Percentiles rank a stretch among this genome's conserved stretches.
phyloP scores from a whole-genome alignment of 495 filamentous ascomycete species.

The Penicillium desertorum region DNA sequence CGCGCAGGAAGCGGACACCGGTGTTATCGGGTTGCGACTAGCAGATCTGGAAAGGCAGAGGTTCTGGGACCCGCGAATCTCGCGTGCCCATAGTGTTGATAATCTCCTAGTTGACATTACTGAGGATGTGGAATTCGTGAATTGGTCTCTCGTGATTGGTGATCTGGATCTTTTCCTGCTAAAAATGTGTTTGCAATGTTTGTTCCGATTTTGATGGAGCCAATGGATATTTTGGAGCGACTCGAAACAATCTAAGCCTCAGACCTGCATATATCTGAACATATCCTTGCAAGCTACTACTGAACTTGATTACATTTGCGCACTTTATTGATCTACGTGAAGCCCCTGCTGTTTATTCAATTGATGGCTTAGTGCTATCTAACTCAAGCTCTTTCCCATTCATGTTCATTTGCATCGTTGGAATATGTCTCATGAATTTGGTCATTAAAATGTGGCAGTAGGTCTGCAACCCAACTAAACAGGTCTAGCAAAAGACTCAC shows the following conservation, averaged over 20 bases:
- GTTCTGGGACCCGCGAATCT: conserved; percentile 13
- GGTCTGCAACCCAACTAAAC: neutral
- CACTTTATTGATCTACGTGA: neutral
- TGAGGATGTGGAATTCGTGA: conserved; percentile 5
- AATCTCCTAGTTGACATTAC: conserved; percentile 26
- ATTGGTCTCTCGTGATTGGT: conserved; percentile 12
- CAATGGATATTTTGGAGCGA: no score
- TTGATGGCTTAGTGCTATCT: neutral
- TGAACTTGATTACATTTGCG: neutral
- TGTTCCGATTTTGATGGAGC: conserved; percentile 11
- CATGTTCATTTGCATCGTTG: conserved; percentile 8
- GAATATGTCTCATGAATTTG: neutral
- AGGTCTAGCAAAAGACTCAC: neutral
- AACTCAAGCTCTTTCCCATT: neutral
- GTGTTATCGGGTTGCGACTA: neutral
- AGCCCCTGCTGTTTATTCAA: neutral
- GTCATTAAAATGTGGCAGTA: neutral
- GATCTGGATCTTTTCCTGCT: conserved; percentile 25
- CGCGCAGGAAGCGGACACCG: conserved; percentile 1
- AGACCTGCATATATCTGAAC: neutral
- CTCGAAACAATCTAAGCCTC: no score
- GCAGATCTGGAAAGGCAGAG: conserved; percentile 18
- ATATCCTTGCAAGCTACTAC: neutral
- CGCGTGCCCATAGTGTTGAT: conserved; percentile 23
- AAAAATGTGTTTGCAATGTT: conserved; percentile 38